A percentile compares a stretch with the other conserved stretches of the same genome.
These are phyloP conservation scores for Sugiyamaella mastotermitis DNA, from an alignment of 805 yeast genomes.

Conservation along the genomic window DNA sequence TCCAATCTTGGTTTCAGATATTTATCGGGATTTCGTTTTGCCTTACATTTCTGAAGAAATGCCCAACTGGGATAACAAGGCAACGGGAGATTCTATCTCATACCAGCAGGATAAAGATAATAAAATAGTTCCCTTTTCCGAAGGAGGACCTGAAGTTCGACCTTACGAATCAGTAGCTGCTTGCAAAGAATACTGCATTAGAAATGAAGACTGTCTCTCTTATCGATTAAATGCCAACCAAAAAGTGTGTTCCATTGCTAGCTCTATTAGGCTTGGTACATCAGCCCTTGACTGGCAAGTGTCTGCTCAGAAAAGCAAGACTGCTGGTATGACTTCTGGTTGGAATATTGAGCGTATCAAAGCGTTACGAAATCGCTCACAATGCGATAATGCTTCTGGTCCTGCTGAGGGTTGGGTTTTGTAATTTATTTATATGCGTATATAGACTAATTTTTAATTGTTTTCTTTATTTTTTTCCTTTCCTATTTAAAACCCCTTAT, in stretches of 20 bases:
- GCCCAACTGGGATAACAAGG: slow-evolving; percentile 19
- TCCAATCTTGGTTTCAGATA: slow-evolving; percentile 5
- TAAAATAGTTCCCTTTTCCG: background rate
- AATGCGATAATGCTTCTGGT: slow-evolving; percentile 19
- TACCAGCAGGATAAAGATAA: slow-evolving; percentile 9
- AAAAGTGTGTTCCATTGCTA: slow-evolving; percentile 8
- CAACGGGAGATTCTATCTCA: slow-evolving; percentile 19
- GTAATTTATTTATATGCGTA: too few species aligned
- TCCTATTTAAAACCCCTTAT: too few species aligned
- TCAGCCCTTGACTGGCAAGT: slow-evolving; percentile 17
- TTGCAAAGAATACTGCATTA: slow-evolving; percentile 22
- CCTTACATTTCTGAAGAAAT: slow-evolving; percentile 13
- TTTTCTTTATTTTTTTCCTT: too few species aligned
- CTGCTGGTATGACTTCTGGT: slow-evolving; percentile 23
- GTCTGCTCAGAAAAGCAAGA: slow-evolving; percentile 8
- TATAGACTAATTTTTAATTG: too few species aligned
- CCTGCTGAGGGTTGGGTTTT: background rate
- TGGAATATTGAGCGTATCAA: slow-evolving; percentile 31
- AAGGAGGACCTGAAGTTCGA: slow-evolving; percentile 17
- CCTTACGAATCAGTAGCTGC: slow-evolving; percentile 10
- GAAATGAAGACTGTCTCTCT: slow-evolving; percentile 21
- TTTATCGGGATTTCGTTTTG: slow-evolving; percentile 9
- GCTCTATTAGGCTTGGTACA: slow-evolving; percentile 17
- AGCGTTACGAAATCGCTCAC: slow-evolving; percentile 15
- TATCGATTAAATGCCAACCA: slow-evolving; percentile 22